These are phyloP conservation scores for Fulvia fulva DNA, from an alignment of 2,329 filamentous ascomycete genomes.

Conservation along the genomic window DNA sequence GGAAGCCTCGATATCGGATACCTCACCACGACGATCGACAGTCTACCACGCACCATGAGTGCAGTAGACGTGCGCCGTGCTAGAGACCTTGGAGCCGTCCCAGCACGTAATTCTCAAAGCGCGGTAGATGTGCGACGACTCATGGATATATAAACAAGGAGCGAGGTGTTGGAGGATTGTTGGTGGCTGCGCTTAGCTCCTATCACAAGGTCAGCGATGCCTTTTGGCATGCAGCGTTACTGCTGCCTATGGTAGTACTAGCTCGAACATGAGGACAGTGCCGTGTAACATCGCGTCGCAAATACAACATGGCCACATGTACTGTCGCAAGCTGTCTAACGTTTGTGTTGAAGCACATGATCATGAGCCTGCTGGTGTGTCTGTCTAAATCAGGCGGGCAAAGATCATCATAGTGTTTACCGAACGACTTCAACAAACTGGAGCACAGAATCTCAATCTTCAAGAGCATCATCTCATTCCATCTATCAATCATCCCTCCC, in stretches of 20 bases:
- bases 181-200: neutral
- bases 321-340: no score
- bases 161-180: neutral
- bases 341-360: no score
- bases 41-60: neutral
- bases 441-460: no score
- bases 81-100: neutral
- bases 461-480: neutral
- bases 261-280: neutral
- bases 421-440: no score
- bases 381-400: no score
- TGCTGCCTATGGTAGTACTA: neutral
- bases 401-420: no score
- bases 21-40: constrained; percentile 2
- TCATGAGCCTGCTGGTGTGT: no score
- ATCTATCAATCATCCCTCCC: neutral
- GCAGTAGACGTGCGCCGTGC: neutral
- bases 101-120: neutral
- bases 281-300: neutral
- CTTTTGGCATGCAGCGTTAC: neutral
- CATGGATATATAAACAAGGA: neutral
- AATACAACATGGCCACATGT: no score
- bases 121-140: neutral
- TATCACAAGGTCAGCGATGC: neutral
- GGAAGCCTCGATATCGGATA: constrained; percentile 7